A percentile compares a stretch with the other conserved stretches of the same genome.
These are phyloP conservation scores for Clohesyomyces aquaticus DNA, from an alignment of 495 filamentous ascomycete genomes.

Conservation along the genomic window DNA sequence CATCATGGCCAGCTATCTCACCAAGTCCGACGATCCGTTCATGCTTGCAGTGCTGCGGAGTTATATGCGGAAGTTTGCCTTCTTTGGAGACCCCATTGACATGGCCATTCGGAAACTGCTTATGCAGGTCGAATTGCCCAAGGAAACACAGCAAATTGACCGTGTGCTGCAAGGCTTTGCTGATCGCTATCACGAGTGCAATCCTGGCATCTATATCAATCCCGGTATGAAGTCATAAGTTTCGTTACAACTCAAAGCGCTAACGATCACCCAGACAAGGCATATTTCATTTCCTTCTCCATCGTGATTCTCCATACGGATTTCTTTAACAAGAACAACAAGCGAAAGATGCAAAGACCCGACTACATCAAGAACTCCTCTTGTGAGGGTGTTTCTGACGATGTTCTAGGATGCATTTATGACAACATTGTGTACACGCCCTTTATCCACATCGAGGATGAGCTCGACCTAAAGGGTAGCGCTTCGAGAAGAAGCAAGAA, in stretches of 20 bases:
- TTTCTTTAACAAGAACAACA: constrained; percentile 99
- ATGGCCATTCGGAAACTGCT: constrained; percentile 95
- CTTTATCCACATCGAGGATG: constrained; percentile 95
- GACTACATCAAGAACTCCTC: constrained; percentile 93
- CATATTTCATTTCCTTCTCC: constrained; percentile 97
- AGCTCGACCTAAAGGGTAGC: constrained; percentile 76
- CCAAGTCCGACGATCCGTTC: constrained; percentile 83
- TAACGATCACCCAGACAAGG: constrained; percentile 65
- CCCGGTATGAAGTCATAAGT: constrained; percentile 61
- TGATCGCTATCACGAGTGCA: constrained; percentile 97
- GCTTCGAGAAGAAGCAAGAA: constrained; percentile 63
- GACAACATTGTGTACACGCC: constrained; percentile 98
- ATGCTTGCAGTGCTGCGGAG: constrained; percentile 80
- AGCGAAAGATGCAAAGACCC: constrained; percentile 95
- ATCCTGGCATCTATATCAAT: constrained; percentile 89
- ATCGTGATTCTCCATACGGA: constrained; percentile 96
- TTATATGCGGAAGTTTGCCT: constrained; percentile 92
- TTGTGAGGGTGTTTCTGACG: constrained; percentile 84
- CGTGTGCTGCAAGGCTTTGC: constrained; percentile 92
- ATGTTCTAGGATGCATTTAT: constrained; percentile 94
- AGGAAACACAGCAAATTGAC: constrained; percentile 98
- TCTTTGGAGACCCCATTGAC: constrained; percentile 95
- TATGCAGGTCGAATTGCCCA: constrained; percentile 95
- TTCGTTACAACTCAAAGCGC: too few relatives aligned
- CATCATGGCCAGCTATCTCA: constrained; percentile 77